These are phyloP conservation scores for Piloderma croceum DNA, from an alignment of 768 basidiomycete species.

Conservation along the genomic window DNA sequence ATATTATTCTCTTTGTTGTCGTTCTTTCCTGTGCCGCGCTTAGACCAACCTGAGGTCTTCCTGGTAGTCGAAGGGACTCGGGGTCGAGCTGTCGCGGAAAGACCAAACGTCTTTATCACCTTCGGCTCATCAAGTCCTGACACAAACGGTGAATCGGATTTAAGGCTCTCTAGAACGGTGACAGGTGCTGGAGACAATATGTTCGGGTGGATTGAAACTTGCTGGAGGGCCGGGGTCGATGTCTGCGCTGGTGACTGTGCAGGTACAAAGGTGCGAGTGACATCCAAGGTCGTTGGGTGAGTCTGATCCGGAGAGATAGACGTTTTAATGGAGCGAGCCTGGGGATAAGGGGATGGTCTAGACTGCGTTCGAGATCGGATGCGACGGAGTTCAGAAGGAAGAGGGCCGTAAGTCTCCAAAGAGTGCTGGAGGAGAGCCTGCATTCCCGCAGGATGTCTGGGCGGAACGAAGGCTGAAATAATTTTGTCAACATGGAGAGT, in stretches of 20 bases:
- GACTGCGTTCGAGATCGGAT: slow-evolving; percentile 64
- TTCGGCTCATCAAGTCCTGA: slow-evolving; percentile 34
- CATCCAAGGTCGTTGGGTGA: slow-evolving; percentile 21
- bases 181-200: slow-evolving; percentile 22
- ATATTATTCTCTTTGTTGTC: slow-evolving; percentile 53
- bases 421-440: slow-evolving; percentile 70
- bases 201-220: slow-evolving; percentile 39
- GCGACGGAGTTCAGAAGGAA: slow-evolving; percentile 68
- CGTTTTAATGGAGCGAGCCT: slow-evolving; percentile 39
- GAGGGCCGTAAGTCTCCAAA: slow-evolving; percentile 61
- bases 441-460: slow-evolving; percentile 59
- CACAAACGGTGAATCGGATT: slow-evolving; percentile 39
- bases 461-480: slow-evolving; percentile 62
- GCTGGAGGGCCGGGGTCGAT: slow-evolving; percentile 33
- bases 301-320: slow-evolving; percentile 40
- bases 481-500: slow-evolving; percentile 6
- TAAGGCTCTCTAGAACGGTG: slow-evolving; percentile 35
- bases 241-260: slow-evolving; percentile 11
- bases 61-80: slow-evolving; percentile 51
- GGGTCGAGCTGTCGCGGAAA: slow-evolving; percentile 36
- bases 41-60: slow-evolving; percentile 59
- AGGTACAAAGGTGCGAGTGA: slow-evolving; percentile 14
- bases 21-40: slow-evolving; percentile 49
- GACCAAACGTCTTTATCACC: slow-evolving; percentile 25
- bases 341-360: slow-evolving; percentile 69